Evolutionary conservation across 192 early-diverging fungal species (phyloP), one percentile per base, ranked within the genome.

Genomic region (Coemansia sp.): DNA sequence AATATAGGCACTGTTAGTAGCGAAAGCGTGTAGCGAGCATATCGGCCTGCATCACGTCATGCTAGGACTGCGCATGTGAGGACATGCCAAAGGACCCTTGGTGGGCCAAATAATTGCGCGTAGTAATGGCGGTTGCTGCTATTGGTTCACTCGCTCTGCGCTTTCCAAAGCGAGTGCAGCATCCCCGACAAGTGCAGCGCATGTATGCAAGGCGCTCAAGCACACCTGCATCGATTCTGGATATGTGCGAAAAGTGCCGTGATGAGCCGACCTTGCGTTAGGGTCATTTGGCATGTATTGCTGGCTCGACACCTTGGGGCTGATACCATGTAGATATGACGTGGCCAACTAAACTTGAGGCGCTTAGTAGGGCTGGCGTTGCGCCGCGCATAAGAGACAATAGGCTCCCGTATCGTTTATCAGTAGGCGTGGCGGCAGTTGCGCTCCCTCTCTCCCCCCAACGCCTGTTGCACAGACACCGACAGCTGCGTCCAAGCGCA

Each of bases 41-140:
- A 34, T 32, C 55, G 15, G 29, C 55, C 55, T 48, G 64, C 65
- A 55, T 67, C 65, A 66, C 55, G 39, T 29, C 51, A 67, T 67
- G 65, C 40, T 40, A 40, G 55, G 55, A 42, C 65, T 58, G 53
- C 64, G 51, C 64, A 51, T 53, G 51, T 36, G 10, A 36, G n/a
- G 27, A 27, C 51, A 55, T 27, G 24, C 51, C 50, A 12, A 12
- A n/a, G 17, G 45, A 1, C 17, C 45, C 46, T 20, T 50, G 46
- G 46, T 50, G 46, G 6, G 12, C 51, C 51, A 50, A 20, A 31
- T 5, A 55, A 15, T 6, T 13, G 24, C 9, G 24, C 13, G 24
- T 55, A 55, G 51, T 29, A 55, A 15, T 20, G 51, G 51, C 11
- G 27, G 13, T 13, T 29, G 51, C 24, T 29, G 29, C 55, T 5